Evolutionary conservation across 768 basidiomycete species (phyloP), one percentile per base, ranked within the genome.

Genomic region (Lactarius tabidus): DNA sequence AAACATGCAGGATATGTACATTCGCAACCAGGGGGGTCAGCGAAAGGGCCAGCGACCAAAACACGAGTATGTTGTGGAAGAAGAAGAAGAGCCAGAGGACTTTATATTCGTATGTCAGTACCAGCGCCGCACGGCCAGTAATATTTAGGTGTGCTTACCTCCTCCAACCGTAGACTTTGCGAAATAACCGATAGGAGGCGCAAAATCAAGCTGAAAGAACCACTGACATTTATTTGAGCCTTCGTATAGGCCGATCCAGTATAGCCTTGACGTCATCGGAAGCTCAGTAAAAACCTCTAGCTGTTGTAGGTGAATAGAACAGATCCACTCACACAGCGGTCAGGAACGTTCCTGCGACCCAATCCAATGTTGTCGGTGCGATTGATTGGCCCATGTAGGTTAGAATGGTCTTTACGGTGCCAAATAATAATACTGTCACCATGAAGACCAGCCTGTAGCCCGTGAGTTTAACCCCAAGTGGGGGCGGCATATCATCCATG

Each of bases 191-290:
- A 65, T 60, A 23, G 52, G 10, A 17, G 9, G 43, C 9, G 23
- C 28, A 43, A 60, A 29, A 45, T 65, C 59, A 7, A 65, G 41
- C 1, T 51, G 54, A 36, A 60, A 65, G 54, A 57, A 65, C 59
- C 54, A 57, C n/a, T 39, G 17, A 59, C 36, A 61, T 1, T 28
- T 1, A 33, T 31, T 2, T 41, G 2, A 1, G 4, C 36, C 0
- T 56, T 65, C 64, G 28, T 61, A 57, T 7, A 41, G 43, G 54
- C 59, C 59, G 14, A 65, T 28, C 36, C 53, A 65, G 36, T 61
- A 57, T 38, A 61, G 36, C 17, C 59, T 65, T 28, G 41, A 18
- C 28, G 20, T 31, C 10, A 7, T 14, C 28, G 17, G 17, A 29
- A 31, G 15, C 28, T 51, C 33, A 45, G 43, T 57, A 36, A 23